These are phyloP conservation scores for Fusarium siculi DNA, from an alignment of 2,329 filamentous ascomycete species.

Conservation along the genomic window DNA sequence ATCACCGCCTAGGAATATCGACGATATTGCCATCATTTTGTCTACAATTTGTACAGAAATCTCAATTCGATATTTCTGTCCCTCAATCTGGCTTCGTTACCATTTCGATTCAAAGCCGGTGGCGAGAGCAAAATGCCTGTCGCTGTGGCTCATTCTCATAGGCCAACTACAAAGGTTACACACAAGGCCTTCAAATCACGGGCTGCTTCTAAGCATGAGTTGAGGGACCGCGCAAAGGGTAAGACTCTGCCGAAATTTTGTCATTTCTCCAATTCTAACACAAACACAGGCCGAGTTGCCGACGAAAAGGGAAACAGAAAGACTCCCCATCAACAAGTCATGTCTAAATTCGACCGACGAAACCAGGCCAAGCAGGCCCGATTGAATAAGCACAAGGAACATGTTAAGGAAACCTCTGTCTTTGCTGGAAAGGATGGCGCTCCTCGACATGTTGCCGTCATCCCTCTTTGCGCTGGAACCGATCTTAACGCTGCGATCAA, in stretches of 20 bases:
- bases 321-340: constrained; percentile 94
- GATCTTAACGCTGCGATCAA: constrained; percentile 74
- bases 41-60: constrained; percentile 16
- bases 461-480: constrained; percentile 82
- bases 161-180: constrained; percentile 87
- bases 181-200: constrained; percentile 94
- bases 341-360: constrained; percentile 95
- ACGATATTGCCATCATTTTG: constrained; percentile 43
- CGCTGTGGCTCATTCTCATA: constrained; percentile 81
- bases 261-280: background rate
- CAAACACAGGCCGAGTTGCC: constrained; percentile 75
- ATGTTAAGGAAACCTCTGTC: constrained; percentile 80
- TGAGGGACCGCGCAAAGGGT: constrained; percentile 91
- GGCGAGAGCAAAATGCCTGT: constrained; percentile 79
- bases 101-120: constrained; percentile 89
- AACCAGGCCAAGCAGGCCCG: constrained; percentile 96
- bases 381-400: constrained; percentile 83
- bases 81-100: constrained; percentile 73
- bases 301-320: constrained; percentile 80
- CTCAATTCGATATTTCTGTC: constrained; percentile 6
- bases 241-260: constrained; percentile 17
- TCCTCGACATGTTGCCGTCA: constrained; percentile 86
- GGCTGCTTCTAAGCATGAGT: constrained; percentile 86
- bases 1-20: constrained; percentile 45
- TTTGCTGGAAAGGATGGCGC: constrained; percentile 90